Base-by-base conservation (phyloP, 371 early-diverging fungal species). In the Scutellospora calospora region DNA sequence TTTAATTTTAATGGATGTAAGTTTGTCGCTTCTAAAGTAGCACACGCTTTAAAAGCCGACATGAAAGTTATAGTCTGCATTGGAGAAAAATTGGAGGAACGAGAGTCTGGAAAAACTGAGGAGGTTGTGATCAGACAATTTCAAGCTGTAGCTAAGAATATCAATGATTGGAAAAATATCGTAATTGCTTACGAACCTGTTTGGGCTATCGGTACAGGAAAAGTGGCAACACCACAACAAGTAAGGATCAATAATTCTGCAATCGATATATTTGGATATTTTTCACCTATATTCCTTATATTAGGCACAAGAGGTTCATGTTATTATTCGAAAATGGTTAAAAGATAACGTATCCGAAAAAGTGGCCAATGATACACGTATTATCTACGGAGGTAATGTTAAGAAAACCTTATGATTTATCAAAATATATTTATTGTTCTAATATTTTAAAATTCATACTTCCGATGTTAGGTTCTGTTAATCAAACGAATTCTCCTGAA, bases 121-220 rank as follows among this genome's bases (percentile, higher is more conserved):
- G 91, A 94, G 14, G 96, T 99, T 55, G 92, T 98, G 76, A 91
- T 94, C 87, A 89, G 94, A 66, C 99, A 99, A 90, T 89, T 99
- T 81, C 91, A 90, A 85, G 95, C 95, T 76, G 93, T 95, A 83
- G 90, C 93, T 82, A 88, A 89, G 51, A 82, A 88, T 45, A 82
- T 94, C 82, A 85, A 87, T 71, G 95, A 97, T 89, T 97, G 97
- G 98, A 86, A 90, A 79, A 90, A 96, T 84, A 93, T 99, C 79
- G 98, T 98, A 51, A 89, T 99, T 87, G 99, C 99, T 82, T 99
- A 99, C 87, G 99, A 99, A 90, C 99, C 99, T 76, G 98, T 99
- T 73, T 99, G 99, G 99, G 99, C 99, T 76, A 95, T 90, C 86
- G 99, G 99, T 82, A 99, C 99, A 51, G 99, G 99, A 84, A 96